Base-by-base conservation (phyloP, 2,329 filamentous ascomycete genomes). In the Botrytis byssoidea region DNA sequence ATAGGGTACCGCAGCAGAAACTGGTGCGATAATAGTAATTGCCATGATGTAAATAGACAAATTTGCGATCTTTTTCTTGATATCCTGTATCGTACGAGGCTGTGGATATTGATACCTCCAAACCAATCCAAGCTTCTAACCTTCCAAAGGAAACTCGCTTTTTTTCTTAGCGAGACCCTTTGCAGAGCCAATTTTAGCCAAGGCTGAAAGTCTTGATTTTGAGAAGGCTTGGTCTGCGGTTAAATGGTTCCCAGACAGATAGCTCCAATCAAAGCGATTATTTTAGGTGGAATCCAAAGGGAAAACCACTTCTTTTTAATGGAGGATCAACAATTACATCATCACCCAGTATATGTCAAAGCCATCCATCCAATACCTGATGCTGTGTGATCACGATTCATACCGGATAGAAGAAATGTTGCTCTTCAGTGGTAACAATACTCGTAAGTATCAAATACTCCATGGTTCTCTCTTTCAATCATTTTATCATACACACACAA, bases 21-120 rank as follows among this genome's bases (percentile, higher is more conserved):
- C 75, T 59, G 81, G 81, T 22, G 80, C 76, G 32, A 81, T 75
- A 61, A 82, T 82, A 5, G 79, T 81, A 44, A 82, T 81, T 29
- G 80, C 79, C 81, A 82, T 82, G 69, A 71, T 73, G 68, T 48
- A 29, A 48, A 40, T 37, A 40, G 48, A 64, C 3, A 64, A 37
- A 37, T 25, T 61, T 55, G 51, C 12, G 51, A 40, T 29, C 16
- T 46, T 57, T 70, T 69, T 72, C 25, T 51, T 70, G 46, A 42
- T 55, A 29, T 16, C 7, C 51, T 51, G 25, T 35, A 35, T 35
- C 35, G 35, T 67, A 70, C 71, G 22, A 73, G 71, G 71, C 71
- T 73, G 71, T 70, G 44, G 44, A 60, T 67, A 55, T 55, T 71
- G 44, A 51, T 55, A 35, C 29, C 35, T 42, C 16, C 22, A n/a